Evolutionary conservation across 768 basidiomycete genomes (phyloP).

Genomic region (Pisolithus sp.): DNA sequence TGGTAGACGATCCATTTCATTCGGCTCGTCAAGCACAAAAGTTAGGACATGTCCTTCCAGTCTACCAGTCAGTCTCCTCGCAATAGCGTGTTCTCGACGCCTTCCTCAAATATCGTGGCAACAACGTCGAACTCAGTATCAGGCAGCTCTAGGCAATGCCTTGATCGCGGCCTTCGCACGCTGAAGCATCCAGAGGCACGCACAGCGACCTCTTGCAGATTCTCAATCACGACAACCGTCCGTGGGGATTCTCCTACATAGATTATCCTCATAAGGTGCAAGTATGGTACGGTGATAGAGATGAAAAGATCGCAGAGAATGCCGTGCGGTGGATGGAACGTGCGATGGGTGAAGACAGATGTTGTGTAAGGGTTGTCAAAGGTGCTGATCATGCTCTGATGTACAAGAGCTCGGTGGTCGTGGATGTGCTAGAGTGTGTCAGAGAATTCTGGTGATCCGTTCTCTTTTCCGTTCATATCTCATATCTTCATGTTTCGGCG

Average conservation of each 20-base stretch:
- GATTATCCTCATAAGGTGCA: conserved; percentile 70
- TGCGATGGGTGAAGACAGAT: conserved; percentile 68
- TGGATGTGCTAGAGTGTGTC: conserved; percentile 75
- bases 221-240: conserved; percentile 80
- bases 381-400: conserved; percentile 91
- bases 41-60: conserved; percentile 39
- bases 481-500: background rate
- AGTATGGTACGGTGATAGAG: conserved; percentile 91
- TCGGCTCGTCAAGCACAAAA: conserved; percentile 33
- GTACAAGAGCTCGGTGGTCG: conserved; percentile 83
- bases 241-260: conserved; percentile 87
- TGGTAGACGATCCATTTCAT: conserved; percentile 72
- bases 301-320: conserved; percentile 90
- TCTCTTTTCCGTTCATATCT: background rate
- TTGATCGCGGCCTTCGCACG: conserved; percentile 91
- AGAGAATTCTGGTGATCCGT: conserved; percentile 45
- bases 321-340: conserved; percentile 91
- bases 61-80: conserved; percentile 48
- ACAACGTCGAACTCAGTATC: conserved; percentile 30
- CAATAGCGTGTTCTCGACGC: conserved; percentile 35
- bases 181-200: conserved; percentile 87
- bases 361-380: conserved; percentile 73
- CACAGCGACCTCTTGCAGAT: conserved; percentile 90
- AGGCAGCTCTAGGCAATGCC: conserved; percentile 79
- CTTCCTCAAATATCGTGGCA: conserved; percentile 16